Percentiles rank a stretch among this genome's conserved stretches.
Evolutionary conservation across 345 rosid species (phyloP).

Genomic region (Raphanus raphanistrum): DNA sequence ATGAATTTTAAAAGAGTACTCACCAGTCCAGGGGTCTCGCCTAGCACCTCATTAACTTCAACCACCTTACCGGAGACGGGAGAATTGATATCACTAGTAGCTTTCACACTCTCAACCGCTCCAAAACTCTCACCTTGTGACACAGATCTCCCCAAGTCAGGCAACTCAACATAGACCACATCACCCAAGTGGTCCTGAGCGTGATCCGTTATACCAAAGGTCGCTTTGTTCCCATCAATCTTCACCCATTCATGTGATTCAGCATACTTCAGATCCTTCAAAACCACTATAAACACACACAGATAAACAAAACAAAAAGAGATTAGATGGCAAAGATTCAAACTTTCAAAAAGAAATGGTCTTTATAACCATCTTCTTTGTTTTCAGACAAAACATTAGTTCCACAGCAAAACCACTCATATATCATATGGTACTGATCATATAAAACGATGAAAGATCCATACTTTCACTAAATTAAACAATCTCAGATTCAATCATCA

Average conservation of each 20-base stretch:
- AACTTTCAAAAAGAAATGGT: conserved; percentile 17
- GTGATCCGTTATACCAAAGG: conserved; percentile 91
- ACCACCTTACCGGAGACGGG: conserved; percentile 88
- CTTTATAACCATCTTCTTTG: not conserved
- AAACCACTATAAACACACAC: conserved; percentile 46
- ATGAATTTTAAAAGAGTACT: conserved; percentile 36
- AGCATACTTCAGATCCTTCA: conserved; percentile 81
- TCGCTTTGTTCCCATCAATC: conserved; percentile 72
- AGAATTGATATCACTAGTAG: conserved; percentile 89
- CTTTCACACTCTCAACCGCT: conserved; percentile 99
- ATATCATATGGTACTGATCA: not conserved
- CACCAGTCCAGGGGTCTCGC: conserved; percentile 70
- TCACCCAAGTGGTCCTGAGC: conserved; percentile 98
- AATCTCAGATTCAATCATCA: conserved; percentile 23
- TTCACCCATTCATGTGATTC: conserved; percentile 96
- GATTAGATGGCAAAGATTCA: conserved; percentile 28
- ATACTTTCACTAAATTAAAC: not conserved
- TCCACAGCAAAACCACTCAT: not conserved
- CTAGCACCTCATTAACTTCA: conserved; percentile 69
- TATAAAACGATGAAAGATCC: not conserved
- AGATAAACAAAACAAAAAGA: not conserved
- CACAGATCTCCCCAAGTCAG: conserved; percentile 68
- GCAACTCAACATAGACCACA: conserved; percentile 91
- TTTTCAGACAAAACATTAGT: not conserved
- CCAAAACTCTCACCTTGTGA: conserved; percentile 80